Evolutionary conservation across 164 flowering plant genomes (phyloP).

Genomic region (Sextonia rubra): DNA sequence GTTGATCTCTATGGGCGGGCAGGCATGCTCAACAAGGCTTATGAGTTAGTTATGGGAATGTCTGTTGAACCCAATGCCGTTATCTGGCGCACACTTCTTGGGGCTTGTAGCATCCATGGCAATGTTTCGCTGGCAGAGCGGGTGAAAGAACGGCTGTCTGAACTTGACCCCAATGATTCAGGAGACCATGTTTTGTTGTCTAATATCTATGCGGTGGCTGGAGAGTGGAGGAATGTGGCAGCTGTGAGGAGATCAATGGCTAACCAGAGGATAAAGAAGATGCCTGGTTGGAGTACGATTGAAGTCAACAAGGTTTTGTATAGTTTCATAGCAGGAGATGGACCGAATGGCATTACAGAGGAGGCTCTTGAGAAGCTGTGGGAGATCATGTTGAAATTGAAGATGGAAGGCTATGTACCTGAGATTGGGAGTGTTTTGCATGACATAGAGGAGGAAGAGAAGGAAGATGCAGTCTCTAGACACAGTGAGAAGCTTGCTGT

Average conservation of each 20-base stretch:
- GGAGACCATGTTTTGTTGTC: constrained; percentile 61
- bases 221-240: constrained; percentile 62
- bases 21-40: constrained; percentile 50
- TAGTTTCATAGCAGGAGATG: constrained; percentile 49
- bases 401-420: constrained; percentile 50
- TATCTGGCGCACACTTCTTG: constrained; percentile 73
- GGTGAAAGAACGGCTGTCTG: constrained; percentile 40
- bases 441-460: constrained; percentile 72
- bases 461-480: constrained; percentile 48
- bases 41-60: constrained; percentile 42
- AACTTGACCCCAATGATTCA: constrained; percentile 49
- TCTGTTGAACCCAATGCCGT: constrained; percentile 47
- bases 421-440: constrained; percentile 51
- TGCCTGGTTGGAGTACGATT: constrained; percentile 73
- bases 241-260: constrained; percentile 54
- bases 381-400: constrained; percentile 46
- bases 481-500: constrained; percentile 80
- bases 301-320: constrained; percentile 58
- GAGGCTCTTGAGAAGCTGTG: constrained; percentile 46
- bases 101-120: constrained; percentile 70
- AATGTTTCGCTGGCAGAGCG: constrained; percentile 45
- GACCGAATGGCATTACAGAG: constrained; percentile 22
- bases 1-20: constrained; percentile 70
- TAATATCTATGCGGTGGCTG: constrained; percentile 54
- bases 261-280: constrained; percentile 36